Evolutionary conservation across 169 alveolate species (phyloP), one percentile per base, ranked within the genome.

Genomic region (Toxoplasma gondii): DNA sequence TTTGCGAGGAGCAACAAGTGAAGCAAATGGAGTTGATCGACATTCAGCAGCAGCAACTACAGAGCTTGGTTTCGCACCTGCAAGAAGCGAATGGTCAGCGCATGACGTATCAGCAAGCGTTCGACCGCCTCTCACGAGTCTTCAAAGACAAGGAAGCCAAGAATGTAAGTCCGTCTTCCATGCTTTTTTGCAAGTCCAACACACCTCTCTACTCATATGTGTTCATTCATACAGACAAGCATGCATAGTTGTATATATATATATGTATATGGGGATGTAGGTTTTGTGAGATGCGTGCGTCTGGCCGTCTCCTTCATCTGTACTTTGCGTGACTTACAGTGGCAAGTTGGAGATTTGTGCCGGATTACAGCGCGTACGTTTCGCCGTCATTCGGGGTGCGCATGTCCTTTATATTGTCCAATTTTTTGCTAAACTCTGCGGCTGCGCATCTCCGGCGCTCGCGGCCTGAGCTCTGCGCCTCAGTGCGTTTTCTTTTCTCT

Each of bases 71-170:
- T 4, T 17, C 31, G 34, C 88, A 81, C 54, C 88, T 81, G 24
- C 88, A 39, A 7, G 88, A 81, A 81, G 16, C 58, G 58, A 81
- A 81, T 53, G 29, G 54, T 36, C 54, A 44, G 34, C 19, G 34
- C 29, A 22, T 81, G 29, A 81, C 88, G 16, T 81, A 19, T 31
- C 88, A 81, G 88, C 88, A 81, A 41, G 88, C 88, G 38, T 81
- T 81, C 54, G 88, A 81, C 38, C 19, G 88, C 31, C 54, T 81
- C 45, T 36, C 88, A 29, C 45, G 29, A 10, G 58, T 81, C 53
- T 39, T 81, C 88, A 81, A 81, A 39, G 88, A 81, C 19, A 81
- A 81, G 29, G 88, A 81, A 81, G 58, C 53, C 19, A 81, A 81
- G 88, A 36, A 81, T n/a, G 53, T 81, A 81, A 81, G 88, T 19